Conservation (phyloP, 805 yeast genomes). For the Dipodascopsis tothii region DNA sequence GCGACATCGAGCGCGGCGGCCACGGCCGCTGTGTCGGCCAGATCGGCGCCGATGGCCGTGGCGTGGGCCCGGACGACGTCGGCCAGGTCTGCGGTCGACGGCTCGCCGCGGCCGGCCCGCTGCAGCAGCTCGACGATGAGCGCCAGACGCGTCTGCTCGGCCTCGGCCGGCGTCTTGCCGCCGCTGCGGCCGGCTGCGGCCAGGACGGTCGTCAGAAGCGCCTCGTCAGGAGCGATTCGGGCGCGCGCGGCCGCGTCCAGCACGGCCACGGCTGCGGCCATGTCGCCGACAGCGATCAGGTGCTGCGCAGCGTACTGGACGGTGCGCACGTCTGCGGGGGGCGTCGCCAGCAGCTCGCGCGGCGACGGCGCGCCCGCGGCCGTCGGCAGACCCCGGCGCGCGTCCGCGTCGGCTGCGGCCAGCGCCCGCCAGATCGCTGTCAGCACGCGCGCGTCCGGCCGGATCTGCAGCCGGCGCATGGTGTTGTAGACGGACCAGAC, state of each 20-base stretch:
- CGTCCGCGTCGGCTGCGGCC: constrained; percentile 4
- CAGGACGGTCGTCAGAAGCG: too few relatives aligned
- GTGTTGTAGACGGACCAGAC: constrained; percentile 3
- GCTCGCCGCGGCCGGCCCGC: too few relatives aligned
- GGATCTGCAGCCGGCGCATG: not conserved
- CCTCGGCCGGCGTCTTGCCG: too few relatives aligned
- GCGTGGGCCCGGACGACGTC: too few relatives aligned
- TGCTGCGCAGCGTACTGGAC: not conserved
- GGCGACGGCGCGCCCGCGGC: not conserved
- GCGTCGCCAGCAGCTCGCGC: not conserved
- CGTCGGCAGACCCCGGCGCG: not conserved
- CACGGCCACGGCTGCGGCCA: constrained; percentile 6
- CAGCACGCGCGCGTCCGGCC: constrained; percentile 12
- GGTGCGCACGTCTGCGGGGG: not conserved
- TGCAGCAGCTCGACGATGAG: too few relatives aligned
- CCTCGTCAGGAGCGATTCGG: not conserved
- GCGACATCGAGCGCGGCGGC: too few relatives aligned
- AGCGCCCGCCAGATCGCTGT: constrained; percentile 12
- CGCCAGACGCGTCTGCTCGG: too few relatives aligned
- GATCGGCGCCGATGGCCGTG: too few relatives aligned
- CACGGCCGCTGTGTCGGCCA: too few relatives aligned
- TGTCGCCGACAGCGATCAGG: constrained; percentile 4
- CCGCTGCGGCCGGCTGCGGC: too few relatives aligned
- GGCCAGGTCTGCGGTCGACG: too few relatives aligned
- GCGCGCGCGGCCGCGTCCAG: constrained; percentile 4